phyloP scores from a whole-genome alignment of 2,329 filamentous ascomycete genomes.

The Pseudocercospora cruenta region DNA sequence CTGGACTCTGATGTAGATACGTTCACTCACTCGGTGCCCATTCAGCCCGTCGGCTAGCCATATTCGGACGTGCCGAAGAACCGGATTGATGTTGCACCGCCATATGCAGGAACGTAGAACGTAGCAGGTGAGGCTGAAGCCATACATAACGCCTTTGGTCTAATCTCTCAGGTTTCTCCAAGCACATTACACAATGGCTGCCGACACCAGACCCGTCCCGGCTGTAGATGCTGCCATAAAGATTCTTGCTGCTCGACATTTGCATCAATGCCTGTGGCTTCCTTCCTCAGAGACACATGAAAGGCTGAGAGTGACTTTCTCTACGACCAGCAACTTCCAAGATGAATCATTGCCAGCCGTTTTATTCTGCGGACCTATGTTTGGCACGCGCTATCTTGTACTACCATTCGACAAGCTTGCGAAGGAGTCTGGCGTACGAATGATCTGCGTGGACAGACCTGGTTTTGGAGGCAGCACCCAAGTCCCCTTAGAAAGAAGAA shows the following conservation, averaged over 20 bases:
- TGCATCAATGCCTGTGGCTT: slow-evolving; percentile 37
- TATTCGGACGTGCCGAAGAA: neutral
- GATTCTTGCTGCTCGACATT: slow-evolving; percentile 21
- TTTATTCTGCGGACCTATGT: slow-evolving; percentile 47
- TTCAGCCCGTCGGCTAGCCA: neutral
- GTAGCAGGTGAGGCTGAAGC: neutral
- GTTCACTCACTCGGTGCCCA: neutral
- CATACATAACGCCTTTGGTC: neutral
- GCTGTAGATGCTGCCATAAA: slow-evolving; percentile 15
- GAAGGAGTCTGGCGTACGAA: slow-evolving; percentile 39
- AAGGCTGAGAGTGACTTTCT: slow-evolving; percentile 35
- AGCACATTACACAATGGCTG: neutral
- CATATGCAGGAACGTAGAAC: neutral
- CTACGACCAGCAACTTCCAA: slow-evolving; percentile 39
- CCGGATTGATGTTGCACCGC: neutral
- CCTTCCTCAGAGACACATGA: slow-evolving; percentile 30
- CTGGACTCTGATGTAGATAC: neutral
- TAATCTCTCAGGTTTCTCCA: neutral
- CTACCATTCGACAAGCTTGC: slow-evolving; percentile 38
- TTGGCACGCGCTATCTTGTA: slow-evolving; percentile 40
- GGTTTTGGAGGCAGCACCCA: slow-evolving; percentile 50
- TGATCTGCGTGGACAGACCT: slow-evolving; percentile 48
- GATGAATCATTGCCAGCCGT: slow-evolving; percentile 34
- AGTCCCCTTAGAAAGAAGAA: slow-evolving; percentile 42
- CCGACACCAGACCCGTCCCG: neutral